Conservation (phyloP, 1,139 yeast genomes). For the Debaryomyces sp. region DNA sequence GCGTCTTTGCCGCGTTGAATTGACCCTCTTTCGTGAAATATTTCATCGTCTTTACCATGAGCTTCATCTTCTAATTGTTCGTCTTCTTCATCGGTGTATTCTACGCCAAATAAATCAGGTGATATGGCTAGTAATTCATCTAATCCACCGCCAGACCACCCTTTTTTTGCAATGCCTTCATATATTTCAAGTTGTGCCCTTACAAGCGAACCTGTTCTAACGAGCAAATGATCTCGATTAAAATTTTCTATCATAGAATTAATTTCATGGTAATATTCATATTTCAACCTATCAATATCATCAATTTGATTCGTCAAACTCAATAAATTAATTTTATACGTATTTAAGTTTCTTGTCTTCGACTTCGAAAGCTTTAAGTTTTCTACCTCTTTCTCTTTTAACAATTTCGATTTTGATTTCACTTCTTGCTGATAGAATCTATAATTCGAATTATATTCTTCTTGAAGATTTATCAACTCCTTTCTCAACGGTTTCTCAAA, state of each 20-base stretch:
- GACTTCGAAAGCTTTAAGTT: constrained; percentile 57
- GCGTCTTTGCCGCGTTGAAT: constrained; percentile 9
- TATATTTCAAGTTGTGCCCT: constrained; percentile 80
- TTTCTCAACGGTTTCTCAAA: constrained; percentile 59
- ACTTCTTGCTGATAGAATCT: constrained; percentile 56
- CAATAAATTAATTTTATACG: constrained; percentile 65
- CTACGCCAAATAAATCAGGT: constrained; percentile 48
- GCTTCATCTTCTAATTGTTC: constrained; percentile 16
- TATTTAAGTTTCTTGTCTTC: constrained; percentile 60
- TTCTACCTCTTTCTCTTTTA: constrained; percentile 59
- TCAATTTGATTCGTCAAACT: constrained; percentile 75
- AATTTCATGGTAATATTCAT: constrained; percentile 70
- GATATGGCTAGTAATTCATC: constrained; percentile 63
- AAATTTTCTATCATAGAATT: constrained; percentile 50
- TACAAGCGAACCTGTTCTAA: constrained; percentile 63
- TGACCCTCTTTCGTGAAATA: neutral
- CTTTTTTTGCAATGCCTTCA: constrained; percentile 81
- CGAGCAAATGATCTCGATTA: constrained; percentile 52
- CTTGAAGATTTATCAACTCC: constrained; percentile 44
- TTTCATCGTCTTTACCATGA: neutral
- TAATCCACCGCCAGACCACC: constrained; percentile 86
- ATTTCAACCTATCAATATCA: constrained; percentile 74
- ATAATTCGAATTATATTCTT: constrained; percentile 46
- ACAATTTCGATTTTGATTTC: constrained; percentile 48
- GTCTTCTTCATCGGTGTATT: constrained; percentile 21